Percentiles rank a stretch among this genome's conserved stretches.
phyloP scores from a whole-genome alignment of 176 grass and related monocot species.

The Paspalum notatum region DNA sequence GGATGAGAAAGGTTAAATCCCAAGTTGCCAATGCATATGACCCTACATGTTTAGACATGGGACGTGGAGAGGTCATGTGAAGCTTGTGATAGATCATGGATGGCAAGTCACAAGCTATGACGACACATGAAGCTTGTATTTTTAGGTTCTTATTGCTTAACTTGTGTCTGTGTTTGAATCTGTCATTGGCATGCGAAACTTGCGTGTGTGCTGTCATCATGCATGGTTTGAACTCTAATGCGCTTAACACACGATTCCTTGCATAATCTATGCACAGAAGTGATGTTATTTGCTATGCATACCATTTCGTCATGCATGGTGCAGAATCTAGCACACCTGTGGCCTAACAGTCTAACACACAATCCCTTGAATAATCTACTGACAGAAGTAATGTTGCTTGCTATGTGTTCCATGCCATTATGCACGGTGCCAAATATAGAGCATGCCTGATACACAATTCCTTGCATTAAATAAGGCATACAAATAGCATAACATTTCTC shows the following conservation, averaged over 20 bases:
- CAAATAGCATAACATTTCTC: too few relatives aligned
- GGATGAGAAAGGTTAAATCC: neutral
- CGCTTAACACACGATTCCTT: neutral
- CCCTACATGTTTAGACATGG: slow-evolving; percentile 2
- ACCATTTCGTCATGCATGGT: neutral
- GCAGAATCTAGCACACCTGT: neutral
- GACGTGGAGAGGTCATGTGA: neutral
- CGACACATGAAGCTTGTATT: neutral
- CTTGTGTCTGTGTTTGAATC: neutral
- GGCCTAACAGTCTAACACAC: too few relatives aligned
- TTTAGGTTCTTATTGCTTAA: neutral
- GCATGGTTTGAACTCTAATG: neutral
- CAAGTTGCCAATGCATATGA: slow-evolving; percentile 15
- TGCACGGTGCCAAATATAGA: too few relatives aligned
- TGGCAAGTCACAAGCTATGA: neutral
- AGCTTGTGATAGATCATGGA: neutral
- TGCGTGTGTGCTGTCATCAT: neutral
- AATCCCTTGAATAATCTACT: too few relatives aligned
- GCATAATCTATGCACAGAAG: neutral
- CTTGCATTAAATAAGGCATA: neutral
- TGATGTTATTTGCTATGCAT: neutral
- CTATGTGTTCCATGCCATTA: too few relatives aligned
- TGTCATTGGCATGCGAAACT: neutral
- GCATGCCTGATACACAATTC: neutral
- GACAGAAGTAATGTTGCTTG: too few relatives aligned